Conservation (phyloP, 371 early-diverging fungal genomes). For the Rhizopus sp. region DNA sequence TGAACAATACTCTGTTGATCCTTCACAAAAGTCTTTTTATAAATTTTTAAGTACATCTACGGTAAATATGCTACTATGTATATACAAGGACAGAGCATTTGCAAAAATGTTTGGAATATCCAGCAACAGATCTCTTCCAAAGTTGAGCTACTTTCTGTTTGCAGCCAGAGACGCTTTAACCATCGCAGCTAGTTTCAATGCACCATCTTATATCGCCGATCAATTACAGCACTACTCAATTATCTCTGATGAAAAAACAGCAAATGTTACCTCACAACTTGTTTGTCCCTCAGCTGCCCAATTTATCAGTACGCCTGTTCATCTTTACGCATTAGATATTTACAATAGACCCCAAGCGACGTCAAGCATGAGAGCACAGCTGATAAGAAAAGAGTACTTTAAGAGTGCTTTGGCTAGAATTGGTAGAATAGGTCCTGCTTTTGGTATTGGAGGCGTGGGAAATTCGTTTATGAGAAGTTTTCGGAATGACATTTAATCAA, state of each 20-base stretch:
- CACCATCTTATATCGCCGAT: conserved; percentile 48
- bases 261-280: conserved; percentile 51
- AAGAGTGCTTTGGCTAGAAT: conserved; percentile 59
- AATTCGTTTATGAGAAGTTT: conserved; percentile 45
- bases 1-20: conserved; percentile 34
- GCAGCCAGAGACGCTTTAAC: conserved; percentile 65
- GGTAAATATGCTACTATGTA: conserved; percentile 59
- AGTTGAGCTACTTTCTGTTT: conserved; percentile 54
- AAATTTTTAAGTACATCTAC: conserved; percentile 63
- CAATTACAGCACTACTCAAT: conserved; percentile 24
- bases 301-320: conserved; percentile 58
- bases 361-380: conserved; percentile 26
- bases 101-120: conserved; percentile 61
- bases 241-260: conserved; percentile 22
- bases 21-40: conserved; percentile 32
- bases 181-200: conserved; percentile 68
- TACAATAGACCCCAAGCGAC: conserved; percentile 55
- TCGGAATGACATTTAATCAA: conserved; percentile 7
- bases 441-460: conserved; percentile 71
- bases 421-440: conserved; percentile 71
- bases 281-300: conserved; percentile 60
- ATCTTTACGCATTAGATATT: conserved; percentile 61
- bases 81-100: conserved; percentile 64
- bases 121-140: conserved; percentile 50
- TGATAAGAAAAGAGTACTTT: conserved; percentile 57